phyloP scores from a whole-genome alignment of 2,329 filamentous ascomycete species.

The Aspergillus glaucus region DNA sequence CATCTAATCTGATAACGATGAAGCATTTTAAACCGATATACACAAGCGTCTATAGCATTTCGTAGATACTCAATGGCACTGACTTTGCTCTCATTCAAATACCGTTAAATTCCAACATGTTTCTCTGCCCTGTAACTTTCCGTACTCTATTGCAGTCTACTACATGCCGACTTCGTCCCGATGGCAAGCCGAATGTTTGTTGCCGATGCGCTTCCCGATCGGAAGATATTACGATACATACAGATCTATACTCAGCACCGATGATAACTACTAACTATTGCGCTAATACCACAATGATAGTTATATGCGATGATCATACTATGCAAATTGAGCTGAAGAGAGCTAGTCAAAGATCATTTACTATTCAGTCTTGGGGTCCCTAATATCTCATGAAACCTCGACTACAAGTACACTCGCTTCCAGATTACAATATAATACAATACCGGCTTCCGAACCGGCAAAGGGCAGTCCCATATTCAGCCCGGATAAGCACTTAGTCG shows the following conservation, averaged over 20 bases:
- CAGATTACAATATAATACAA: not conserved
- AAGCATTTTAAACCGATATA: too few species aligned
- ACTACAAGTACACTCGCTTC: not conserved
- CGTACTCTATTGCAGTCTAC: too few species aligned
- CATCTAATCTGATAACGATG: too few species aligned
- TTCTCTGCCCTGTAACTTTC: too few species aligned
- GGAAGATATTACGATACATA: not conserved
- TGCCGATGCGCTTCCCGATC: not conserved
- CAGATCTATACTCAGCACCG: not conserved
- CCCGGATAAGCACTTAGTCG: constrained; percentile 25
- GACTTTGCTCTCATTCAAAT: too few species aligned
- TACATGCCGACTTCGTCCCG: too few species aligned
- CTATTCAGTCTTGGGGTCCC: not conserved
- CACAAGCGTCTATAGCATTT: too few species aligned
- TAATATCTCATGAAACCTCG: not conserved
- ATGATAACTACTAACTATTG: not conserved
- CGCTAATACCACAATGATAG: not conserved
- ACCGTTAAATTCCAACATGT: too few species aligned
- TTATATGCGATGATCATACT: not conserved
- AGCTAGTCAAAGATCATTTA: not conserved
- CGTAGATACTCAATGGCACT: too few species aligned
- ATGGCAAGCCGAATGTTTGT: not conserved
- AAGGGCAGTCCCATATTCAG: constrained; percentile 4
- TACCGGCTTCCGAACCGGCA: constrained; percentile 13
- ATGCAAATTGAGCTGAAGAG: too few species aligned